Evolutionary conservation across 2,329 filamentous ascomycete species (phyloP).

Genomic region (Penicillium polonicum): DNA sequence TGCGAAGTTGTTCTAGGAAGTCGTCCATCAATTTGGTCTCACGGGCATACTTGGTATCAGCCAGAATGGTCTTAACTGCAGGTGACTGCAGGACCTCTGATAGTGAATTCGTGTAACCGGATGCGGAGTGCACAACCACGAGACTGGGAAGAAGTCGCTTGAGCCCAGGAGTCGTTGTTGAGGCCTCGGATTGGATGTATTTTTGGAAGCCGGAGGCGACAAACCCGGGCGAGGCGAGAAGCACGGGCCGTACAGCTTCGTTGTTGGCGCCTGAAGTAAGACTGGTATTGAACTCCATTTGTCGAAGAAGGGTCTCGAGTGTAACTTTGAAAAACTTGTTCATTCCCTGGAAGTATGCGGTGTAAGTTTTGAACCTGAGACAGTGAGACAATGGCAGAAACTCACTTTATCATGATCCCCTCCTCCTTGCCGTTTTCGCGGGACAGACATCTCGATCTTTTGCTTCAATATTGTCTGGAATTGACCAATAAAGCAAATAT

Average conservation of each 20-base stretch:
- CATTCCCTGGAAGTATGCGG: conserved; percentile 54
- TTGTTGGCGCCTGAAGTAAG: conserved; percentile 38
- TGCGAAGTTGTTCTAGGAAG: conserved; percentile 73
- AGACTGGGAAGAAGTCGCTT: conserved; percentile 67
- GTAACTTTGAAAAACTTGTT: conserved; percentile 75
- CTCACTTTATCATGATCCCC: conserved; percentile 50
- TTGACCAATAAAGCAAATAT: conserved; percentile 53
- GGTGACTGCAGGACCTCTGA: conserved; percentile 82
- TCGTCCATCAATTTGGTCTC: conserved; percentile 83
- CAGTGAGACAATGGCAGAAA: not conserved
- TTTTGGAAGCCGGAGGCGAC: conserved; percentile 76
- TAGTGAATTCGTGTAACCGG: conserved; percentile 81
- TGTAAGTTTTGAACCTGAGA: not conserved
- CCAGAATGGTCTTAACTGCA: conserved; percentile 72
- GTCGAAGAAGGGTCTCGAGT: conserved; percentile 70
- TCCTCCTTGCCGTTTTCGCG: conserved; percentile 48
- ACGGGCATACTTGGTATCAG: conserved; percentile 81
- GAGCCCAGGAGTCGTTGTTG: conserved; percentile 56
- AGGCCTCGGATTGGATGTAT: conserved; percentile 63
- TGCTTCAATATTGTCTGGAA: conserved; percentile 51
- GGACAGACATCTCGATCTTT: conserved; percentile 49
- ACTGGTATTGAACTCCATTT: conserved; percentile 66
- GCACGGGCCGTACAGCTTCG: conserved; percentile 56
- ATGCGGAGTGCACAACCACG: conserved; percentile 76
- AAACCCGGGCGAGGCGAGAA: conserved; percentile 88